Percentiles rank a stretch among this genome's conserved stretches.
phyloP scores from a whole-genome alignment of 495 filamentous ascomycete species.

The Penicillium canariense region DNA sequence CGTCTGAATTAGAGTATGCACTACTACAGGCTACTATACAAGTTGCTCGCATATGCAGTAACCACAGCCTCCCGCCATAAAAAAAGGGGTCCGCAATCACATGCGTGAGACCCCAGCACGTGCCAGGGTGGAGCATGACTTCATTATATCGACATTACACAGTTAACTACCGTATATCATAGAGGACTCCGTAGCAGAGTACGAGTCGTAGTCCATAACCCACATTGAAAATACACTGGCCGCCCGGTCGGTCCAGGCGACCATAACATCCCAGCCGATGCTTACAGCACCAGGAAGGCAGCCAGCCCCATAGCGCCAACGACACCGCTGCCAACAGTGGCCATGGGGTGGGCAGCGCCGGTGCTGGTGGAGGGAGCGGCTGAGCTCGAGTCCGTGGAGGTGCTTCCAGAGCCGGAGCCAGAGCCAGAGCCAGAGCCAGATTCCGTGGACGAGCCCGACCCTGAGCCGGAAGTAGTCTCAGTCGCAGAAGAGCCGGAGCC shows the following conservation, averaged over 20 bases:
- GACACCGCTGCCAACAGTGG: conserved; percentile 36
- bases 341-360: conserved; percentile 34
- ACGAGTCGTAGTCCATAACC: conserved; percentile 1
- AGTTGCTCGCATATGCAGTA: too few species aligned
- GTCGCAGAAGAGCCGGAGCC: conserved; percentile 22
- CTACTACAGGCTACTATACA: too few species aligned
- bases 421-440: conserved; percentile 1
- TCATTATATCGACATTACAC: conserved; percentile 28
- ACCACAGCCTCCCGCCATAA: too few species aligned
- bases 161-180: too few species aligned
- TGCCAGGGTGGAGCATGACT: conserved; percentile 19
- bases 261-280: neutral
- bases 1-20: too few species aligned
- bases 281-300: conserved; percentile 44
- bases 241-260: neutral
- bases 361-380: conserved; percentile 25
- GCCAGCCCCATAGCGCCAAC: conserved; percentile 39
- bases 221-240: conserved; percentile 1
- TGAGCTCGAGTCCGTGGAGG: conserved; percentile 15
- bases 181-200: neutral
- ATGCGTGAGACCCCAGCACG: conserved; percentile 10
- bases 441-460: conserved; percentile 10
- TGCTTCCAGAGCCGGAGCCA: conserved; percentile 10
- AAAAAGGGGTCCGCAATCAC: conserved; percentile 11
- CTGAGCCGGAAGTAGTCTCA: conserved; percentile 12